Evolutionary conservation across 768 basidiomycete genomes (phyloP).

Genomic region (Tricholoma matsutake): DNA sequence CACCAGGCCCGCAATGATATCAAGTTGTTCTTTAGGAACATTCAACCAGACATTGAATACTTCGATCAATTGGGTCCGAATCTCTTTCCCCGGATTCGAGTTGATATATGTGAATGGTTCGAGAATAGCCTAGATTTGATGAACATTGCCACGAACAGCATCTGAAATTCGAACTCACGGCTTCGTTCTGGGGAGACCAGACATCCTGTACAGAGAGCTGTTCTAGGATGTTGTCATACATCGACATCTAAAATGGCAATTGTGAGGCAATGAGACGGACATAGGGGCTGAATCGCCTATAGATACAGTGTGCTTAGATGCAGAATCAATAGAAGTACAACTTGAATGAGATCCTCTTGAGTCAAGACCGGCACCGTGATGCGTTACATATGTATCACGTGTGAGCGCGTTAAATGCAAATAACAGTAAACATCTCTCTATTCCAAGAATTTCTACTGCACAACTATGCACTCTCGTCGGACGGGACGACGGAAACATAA

Average conservation of each 20-base stretch:
- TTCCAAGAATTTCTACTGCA: background rate
- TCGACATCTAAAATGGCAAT: background rate
- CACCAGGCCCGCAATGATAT: conserved; percentile 75
- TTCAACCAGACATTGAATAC: conserved; percentile 93
- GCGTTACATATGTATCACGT: too few relatives aligned
- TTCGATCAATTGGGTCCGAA: conserved; percentile 81
- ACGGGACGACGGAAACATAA: conserved; percentile 8
- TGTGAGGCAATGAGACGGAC: too few relatives aligned
- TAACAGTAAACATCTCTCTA: too few relatives aligned
- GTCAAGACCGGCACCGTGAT: too few relatives aligned
- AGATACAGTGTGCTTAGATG: too few relatives aligned
- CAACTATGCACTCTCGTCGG: conserved; percentile 7
- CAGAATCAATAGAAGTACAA: too few relatives aligned
- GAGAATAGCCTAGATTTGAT: conserved; percentile 45
- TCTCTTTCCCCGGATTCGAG: conserved; percentile 88
- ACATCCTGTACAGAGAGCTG: background rate
- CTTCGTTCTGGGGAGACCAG: conserved; percentile 4
- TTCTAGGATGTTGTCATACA: background rate
- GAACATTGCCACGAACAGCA: background rate
- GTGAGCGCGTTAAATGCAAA: too few relatives aligned
- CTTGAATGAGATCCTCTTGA: too few relatives aligned
- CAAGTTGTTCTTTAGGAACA: conserved; percentile 70
- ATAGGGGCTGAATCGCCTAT: too few relatives aligned
- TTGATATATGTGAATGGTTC: conserved; percentile 88
- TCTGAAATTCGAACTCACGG: background rate